phyloP scores from a whole-genome alignment of 2,329 filamentous ascomycete genomes.

The Ophiostoma sp. region DNA sequence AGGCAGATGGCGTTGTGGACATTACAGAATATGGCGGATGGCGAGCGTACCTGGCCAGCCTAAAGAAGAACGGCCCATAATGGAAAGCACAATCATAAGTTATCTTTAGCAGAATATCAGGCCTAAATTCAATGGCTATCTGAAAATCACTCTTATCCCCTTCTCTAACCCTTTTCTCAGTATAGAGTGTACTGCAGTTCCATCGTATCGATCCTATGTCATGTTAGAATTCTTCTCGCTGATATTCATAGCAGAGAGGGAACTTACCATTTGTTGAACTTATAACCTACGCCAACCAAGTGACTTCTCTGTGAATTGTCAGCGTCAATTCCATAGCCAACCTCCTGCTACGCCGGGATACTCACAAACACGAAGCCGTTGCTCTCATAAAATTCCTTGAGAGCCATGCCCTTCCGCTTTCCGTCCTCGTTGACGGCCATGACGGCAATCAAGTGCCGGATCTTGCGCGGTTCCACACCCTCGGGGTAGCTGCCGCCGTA shows the following conservation, averaged over 20 bases:
- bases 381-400: slow-evolving; percentile 16
- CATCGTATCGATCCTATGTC: slow-evolving; percentile 1
- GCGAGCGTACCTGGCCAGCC: slow-evolving; percentile 33
- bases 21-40: slow-evolving; percentile 39
- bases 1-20: slow-evolving; percentile 34
- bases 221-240: background rate
- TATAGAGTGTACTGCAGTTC: slow-evolving; percentile 4
- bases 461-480: background rate
- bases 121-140: background rate
- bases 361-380: slow-evolving; percentile 10
- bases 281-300: background rate
- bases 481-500: background rate
- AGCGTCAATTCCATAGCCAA: too few relatives aligned
- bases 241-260: background rate
- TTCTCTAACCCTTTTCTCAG: background rate
- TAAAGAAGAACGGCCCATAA: background rate
- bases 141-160: background rate
- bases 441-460: slow-evolving; percentile 5
- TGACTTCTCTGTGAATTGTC: background rate
- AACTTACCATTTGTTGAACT: slow-evolving; percentile 2
- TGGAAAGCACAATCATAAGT: background rate
- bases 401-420: background rate
- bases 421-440: slow-evolving; percentile 17
- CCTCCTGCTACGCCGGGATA: background rate
- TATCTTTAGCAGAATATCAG: too few relatives aligned